Base-by-base conservation (phyloP, 192 early-diverging fungal genomes). In the Backusella macrospora region DNA sequence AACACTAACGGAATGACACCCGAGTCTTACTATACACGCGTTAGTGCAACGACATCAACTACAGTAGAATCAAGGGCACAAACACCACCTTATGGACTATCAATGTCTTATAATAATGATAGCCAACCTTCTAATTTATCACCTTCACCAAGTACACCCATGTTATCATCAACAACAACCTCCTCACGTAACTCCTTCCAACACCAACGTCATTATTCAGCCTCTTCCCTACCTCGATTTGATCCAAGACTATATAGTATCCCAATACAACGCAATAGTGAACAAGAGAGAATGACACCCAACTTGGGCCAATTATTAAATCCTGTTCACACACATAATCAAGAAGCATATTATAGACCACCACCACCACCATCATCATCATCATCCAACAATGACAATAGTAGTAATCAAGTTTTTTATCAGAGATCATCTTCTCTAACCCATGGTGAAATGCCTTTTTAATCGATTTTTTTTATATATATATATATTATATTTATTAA, bases 291-390 rank as follows among this genome's bases (percentile, higher is more conserved):
- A 26, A 68, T 44, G 23, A 21, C 52, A 9, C 70, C 76, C 1
- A 65, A 77, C 8, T 65, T 77, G 12, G 76, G 76, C 18, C 76
- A 77, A 15, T 62, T 77, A 43, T 44, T 77, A 8, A 77, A 77
- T 67, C 76, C 76, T 39, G 68, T 77, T 47, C 66, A 74, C 34
- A 64, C 73, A 7, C 47, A 67, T 1, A 26, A 73, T 44, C 29
- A 34, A 34, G 29, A 34, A 34, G 29, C 29, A 34, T 34, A 34
- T 34, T 34, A 34, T 34, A 34, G 29, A 34, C 29, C 29, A 34
- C 29, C 0, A 34, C 29, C 29, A 34, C 29, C 29, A 34, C 29
- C 29, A 34, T 1, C 29, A 34, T n/a, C n/a, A 34, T 2, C 29
- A 34, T 34, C 29, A 34, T 34, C 29, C 29, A 34, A 34, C 29